Evolutionary conservation across 768 basidiomycete species (phyloP).

Genomic region (Tricholoma matsutake): DNA sequence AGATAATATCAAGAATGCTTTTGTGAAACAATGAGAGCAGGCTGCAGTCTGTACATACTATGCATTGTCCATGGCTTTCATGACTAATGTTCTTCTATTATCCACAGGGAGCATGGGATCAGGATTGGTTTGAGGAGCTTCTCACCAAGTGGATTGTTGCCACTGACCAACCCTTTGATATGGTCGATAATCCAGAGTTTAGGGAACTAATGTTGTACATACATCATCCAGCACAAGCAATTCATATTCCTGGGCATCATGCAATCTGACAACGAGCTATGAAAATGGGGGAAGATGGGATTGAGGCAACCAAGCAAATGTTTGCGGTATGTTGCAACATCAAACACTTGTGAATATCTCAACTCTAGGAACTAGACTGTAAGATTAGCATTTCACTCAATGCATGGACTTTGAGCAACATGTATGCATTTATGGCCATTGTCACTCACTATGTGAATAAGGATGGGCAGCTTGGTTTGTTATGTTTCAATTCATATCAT

Average conservation of each 20-base stretch:
- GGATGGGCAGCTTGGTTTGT: conserved; percentile 17
- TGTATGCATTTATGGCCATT: conserved; percentile 21
- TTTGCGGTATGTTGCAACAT: background rate
- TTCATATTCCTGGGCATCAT: background rate
- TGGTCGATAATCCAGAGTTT: background rate
- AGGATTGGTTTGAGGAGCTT: background rate
- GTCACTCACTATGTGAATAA: conserved; percentile 22
- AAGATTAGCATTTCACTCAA: conserved; percentile 20
- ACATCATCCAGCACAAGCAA: background rate
- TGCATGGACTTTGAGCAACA: conserved; percentile 26
- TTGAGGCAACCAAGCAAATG: background rate
- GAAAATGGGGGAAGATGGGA: background rate
- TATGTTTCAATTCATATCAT: background rate
- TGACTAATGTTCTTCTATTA: background rate
- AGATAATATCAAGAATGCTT: background rate
- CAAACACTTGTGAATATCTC: background rate
- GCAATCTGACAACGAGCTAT: background rate
- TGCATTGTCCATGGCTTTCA: background rate
- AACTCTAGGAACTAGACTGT: conserved; percentile 1
- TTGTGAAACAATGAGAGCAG: background rate
- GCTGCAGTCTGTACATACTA: background rate
- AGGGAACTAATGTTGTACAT: background rate
- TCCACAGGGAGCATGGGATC: background rate
- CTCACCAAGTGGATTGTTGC: background rate
- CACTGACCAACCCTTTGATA: background rate